A percentile compares a stretch with the other conserved stretches of the same genome.
Evolutionary conservation across 352 stramenopile genomes (phyloP).

Genomic region (Hyaloperonospora brassicae): DNA sequence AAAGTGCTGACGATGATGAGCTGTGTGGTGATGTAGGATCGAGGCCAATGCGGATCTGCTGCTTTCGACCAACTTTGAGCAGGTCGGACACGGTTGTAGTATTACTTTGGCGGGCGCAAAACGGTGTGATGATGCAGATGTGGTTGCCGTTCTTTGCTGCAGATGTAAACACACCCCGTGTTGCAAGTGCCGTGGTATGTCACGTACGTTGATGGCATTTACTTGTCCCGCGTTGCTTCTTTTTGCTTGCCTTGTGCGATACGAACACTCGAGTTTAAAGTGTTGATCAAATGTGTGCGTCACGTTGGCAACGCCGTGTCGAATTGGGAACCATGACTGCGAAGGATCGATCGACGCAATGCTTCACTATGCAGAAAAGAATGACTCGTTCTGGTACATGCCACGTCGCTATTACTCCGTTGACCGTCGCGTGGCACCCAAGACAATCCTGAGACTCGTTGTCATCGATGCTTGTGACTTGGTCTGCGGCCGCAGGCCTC

Average conservation of each 20-base stretch:
- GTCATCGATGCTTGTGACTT: constrained; percentile 78
- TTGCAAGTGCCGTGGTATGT: constrained; percentile 81
- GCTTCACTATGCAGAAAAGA: constrained; percentile 64
- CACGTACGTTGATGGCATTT: constrained; percentile 36
- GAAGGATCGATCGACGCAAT: constrained; percentile 77
- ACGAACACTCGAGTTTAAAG: too few relatives aligned
- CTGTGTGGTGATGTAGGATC: too few relatives aligned
- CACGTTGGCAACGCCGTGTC: too few relatives aligned
- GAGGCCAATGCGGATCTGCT: constrained; percentile 44
- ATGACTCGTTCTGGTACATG: constrained; percentile 73
- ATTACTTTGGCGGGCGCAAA: too few relatives aligned
- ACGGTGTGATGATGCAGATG: background rate
- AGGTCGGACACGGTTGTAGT: constrained; percentile 32
- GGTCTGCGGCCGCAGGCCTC: constrained; percentile 71
- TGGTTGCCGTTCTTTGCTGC: too few relatives aligned
- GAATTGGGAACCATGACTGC: constrained; percentile 84
- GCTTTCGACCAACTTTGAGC: constrained; percentile 64
- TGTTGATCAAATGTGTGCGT: too few relatives aligned
- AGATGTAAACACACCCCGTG: constrained; percentile 68
- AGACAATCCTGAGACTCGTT: constrained; percentile 73
- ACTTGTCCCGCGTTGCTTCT: too few relatives aligned
- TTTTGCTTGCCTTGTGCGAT: too few relatives aligned
- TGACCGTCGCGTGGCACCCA: constrained; percentile 65
- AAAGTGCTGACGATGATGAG: too few relatives aligned
- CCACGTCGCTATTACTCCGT: constrained; percentile 72